These are phyloP conservation scores for Polytrichum formosum DNA, from an alignment of 225 moss, liverwort and hornwort genomes.

Conservation along the genomic window DNA sequence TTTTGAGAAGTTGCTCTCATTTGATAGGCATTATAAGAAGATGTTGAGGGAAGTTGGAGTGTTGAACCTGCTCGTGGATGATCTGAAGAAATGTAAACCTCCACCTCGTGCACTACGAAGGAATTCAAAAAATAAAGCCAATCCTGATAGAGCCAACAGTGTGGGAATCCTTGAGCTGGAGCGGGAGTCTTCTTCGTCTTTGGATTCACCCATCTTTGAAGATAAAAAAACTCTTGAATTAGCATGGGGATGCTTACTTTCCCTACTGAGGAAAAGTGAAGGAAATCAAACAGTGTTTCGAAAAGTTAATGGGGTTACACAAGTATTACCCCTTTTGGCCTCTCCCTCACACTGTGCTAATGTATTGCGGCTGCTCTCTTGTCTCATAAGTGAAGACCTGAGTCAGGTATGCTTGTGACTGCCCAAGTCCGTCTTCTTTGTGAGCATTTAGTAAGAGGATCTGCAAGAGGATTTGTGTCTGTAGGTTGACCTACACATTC, in stretches of 20 bases:
- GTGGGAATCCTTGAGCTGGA: constrained; percentile 44
- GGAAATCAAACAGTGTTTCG: constrained; percentile 89
- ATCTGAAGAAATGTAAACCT: constrained; percentile 77
- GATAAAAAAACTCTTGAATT: constrained; percentile 60
- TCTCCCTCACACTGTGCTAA: constrained; percentile 66
- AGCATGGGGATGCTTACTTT: constrained; percentile 87
- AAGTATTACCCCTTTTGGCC: constrained; percentile 71
- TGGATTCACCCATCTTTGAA: constrained; percentile 60
- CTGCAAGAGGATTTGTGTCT: neutral
- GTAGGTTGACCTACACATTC: neutral
- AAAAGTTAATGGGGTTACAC: constrained; percentile 65
- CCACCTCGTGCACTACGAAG: constrained; percentile 33
- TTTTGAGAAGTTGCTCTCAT: constrained; percentile 91
- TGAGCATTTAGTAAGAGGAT: neutral
- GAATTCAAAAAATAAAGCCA: constrained; percentile 18
- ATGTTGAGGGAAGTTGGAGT: constrained; percentile 91
- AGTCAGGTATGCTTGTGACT: constrained; percentile 55
- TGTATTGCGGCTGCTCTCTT: constrained; percentile 70
- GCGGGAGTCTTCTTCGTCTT: constrained; percentile 26
- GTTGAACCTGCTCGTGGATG: constrained; percentile 81
- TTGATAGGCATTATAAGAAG: constrained; percentile 95
- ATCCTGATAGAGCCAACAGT: constrained; percentile 35
- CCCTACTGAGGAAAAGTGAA: constrained; percentile 74
- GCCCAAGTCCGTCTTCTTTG: neutral
- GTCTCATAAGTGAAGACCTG: constrained; percentile 81